Evolutionary conservation across 2,329 filamentous ascomycete genomes (phyloP).

Genomic region (Penicillium palitans): DNA sequence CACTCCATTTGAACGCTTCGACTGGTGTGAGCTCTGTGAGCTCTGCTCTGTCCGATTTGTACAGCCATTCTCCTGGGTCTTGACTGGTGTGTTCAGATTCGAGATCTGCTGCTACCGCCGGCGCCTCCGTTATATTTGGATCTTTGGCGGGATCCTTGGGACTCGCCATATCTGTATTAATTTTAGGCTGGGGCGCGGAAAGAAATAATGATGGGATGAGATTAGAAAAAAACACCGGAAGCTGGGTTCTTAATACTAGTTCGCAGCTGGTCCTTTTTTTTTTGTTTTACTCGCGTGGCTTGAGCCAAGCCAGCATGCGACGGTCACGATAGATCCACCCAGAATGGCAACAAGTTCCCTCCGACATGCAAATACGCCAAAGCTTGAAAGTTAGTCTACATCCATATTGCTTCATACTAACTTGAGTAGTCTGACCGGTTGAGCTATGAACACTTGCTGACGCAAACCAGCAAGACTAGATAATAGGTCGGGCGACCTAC

Average conservation of each 20-base stretch:
- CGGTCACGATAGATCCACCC: constrained; percentile 8
- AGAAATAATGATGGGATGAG: not conserved
- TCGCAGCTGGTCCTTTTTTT: not conserved
- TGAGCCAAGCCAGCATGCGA: not conserved
- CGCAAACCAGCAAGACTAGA: not conserved
- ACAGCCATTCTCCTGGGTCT: constrained; percentile 7
- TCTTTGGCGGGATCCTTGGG: not conserved
- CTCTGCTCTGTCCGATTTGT: constrained; percentile 20
- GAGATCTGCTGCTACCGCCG: constrained; percentile 3
- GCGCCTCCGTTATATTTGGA: not conserved
- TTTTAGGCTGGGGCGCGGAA: not conserved
- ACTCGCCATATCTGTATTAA: not conserved
- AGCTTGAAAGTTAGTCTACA: not conserved
- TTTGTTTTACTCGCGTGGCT: not conserved
- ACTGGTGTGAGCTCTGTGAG: constrained; percentile 35
- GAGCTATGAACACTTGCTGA: not conserved
- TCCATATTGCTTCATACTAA: not conserved
- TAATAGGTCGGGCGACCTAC: not conserved
- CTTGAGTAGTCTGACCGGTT: not conserved
- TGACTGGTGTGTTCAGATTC: constrained; percentile 10
- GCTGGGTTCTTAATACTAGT: not conserved
- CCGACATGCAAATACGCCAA: not conserved
- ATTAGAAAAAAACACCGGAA: too few relatives aligned
- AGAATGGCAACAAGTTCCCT: not conserved
- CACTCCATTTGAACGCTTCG: constrained; percentile 41